Base-by-base conservation (phyloP, 2,329 filamentous ascomycete genomes). In the Talaromyces sp. region DNA sequence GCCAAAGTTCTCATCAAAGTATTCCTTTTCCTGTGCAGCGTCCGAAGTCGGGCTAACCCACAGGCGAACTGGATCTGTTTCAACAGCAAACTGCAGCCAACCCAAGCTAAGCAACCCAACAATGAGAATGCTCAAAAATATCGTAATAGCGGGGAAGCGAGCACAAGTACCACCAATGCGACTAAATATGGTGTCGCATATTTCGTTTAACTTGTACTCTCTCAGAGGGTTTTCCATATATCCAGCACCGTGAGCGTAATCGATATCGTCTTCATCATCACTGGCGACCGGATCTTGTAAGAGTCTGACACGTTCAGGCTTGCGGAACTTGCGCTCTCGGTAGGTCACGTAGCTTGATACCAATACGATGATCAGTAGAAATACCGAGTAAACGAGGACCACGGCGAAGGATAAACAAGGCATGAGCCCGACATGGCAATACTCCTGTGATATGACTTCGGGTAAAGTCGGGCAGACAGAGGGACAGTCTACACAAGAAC, bases 1-100 rank as follows among this genome's bases (percentile, higher is more conserved):
- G 0, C 94, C 95, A 72, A 99, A 99, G 67, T 91, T 92, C 38
- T 84, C 74, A 71, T 99, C 95, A 65, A 97, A 99, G 72, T 95
- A 99, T 1, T 84, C 83, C 77, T 99, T 99, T 72, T 99, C 93
- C 71, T 91, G 84, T 0, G 94, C 94, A 21, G 95, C 93, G 54
- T 87, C 85, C 3, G 94, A 97, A 9, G 89, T 89, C 8, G 94
- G 94, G 68, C 93, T 92, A n/a, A 99, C 94, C 94, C 94, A 99
- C 9, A 99, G 80, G 54, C 90, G 87, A 11, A 95, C 94, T 6
- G 94, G 94, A 63, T 97, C 89, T 24, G 82, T 90, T 74, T 97
- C 94, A 38, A 99, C 82, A n/a, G 90, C 83, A 69, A 99, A 99
- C 51, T 85, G 85, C 61, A 94, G 78, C 91, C 91, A 96, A 1